Evolutionary conservation across 2,329 filamentous ascomycete genomes (phyloP).

Genomic region (Ceratocystis harringtonii): DNA sequence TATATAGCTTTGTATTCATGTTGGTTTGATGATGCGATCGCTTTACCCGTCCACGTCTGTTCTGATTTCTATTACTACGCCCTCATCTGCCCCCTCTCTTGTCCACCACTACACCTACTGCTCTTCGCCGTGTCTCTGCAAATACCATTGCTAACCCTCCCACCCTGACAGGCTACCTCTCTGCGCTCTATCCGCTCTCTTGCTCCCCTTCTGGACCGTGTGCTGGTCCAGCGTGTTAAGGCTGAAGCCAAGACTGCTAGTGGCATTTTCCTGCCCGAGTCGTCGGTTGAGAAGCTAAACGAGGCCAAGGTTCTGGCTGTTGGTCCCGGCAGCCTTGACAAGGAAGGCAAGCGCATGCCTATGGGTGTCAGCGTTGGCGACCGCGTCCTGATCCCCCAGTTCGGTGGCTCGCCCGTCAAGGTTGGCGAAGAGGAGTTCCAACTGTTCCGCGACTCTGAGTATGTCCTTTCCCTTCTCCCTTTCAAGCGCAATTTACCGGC

Average conservation of each 20-base stretch:
- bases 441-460: conserved; percentile 97
- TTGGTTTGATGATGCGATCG: too few species aligned
- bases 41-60: too few species aligned
- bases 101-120: neutral
- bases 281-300: conserved; percentile 93
- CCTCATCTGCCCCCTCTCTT: neutral
- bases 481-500: neutral
- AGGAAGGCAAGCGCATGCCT: conserved; percentile 72
- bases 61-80: too few species aligned
- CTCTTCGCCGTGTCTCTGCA: neutral
- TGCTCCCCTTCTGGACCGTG: conserved; percentile 89
- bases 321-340: conserved; percentile 75
- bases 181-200: conserved; percentile 94
- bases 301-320: conserved; percentile 94
- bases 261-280: conserved; percentile 96
- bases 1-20: too few species aligned
- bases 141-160: neutral
- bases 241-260: conserved; percentile 90
- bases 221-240: conserved; percentile 95
- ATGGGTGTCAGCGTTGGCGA: conserved; percentile 76
- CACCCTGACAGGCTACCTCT: conserved; percentile 41
- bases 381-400: conserved; percentile 93
- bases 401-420: conserved; percentile 87
- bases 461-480: conserved; percentile 33
- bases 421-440: conserved; percentile 93